A percentile compares a stretch with the other conserved stretches of the same genome.
Evolutionary conservation across 257 asterid genomes (phyloP).

Genomic region (Gardenia jasminoides): DNA sequence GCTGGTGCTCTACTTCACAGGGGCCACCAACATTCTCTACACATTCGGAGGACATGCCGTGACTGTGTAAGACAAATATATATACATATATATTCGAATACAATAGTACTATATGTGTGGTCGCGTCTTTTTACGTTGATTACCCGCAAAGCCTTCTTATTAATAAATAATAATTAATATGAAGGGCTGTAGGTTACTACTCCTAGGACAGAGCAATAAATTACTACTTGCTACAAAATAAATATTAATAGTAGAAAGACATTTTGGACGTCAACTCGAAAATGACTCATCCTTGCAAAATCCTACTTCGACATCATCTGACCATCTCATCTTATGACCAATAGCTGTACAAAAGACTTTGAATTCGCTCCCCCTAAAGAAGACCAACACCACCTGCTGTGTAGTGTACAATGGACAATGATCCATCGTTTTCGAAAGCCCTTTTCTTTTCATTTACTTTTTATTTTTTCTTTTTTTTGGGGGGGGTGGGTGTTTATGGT

Average conservation of each 20-base stretch:
- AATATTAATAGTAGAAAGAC: no score
- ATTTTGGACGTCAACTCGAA: constrained; percentile 21
- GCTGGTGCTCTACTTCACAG: constrained; percentile 84
- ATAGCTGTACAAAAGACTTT: constrained; percentile 22
- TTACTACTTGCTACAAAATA: no score
- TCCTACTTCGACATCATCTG: constrained; percentile 33
- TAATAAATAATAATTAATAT: no score
- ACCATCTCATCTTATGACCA: constrained; percentile 23
- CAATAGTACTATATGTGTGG: neutral
- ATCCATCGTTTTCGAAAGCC: constrained; percentile 17
- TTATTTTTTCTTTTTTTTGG: no score
- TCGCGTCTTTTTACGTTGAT: constrained; percentile 13
- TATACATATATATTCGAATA: neutral
- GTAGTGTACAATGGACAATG: neutral
- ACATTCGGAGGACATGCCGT: constrained; percentile 98
- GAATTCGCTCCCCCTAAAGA: neutral
- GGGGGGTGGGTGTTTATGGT: no score
- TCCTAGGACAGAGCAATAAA: no score
- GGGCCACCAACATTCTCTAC: constrained; percentile 91
- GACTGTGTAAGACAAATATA: constrained; percentile 68
- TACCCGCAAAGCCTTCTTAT: no score
- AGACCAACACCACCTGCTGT: neutral
- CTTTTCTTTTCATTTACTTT: neutral
- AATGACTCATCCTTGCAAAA: constrained; percentile 34
- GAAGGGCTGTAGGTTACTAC: no score